Percentiles rank a stretch among this genome's conserved stretches.
Conservation (phyloP, 495 filamentous ascomycete genomes). For the Arthonia radiata region DNA sequence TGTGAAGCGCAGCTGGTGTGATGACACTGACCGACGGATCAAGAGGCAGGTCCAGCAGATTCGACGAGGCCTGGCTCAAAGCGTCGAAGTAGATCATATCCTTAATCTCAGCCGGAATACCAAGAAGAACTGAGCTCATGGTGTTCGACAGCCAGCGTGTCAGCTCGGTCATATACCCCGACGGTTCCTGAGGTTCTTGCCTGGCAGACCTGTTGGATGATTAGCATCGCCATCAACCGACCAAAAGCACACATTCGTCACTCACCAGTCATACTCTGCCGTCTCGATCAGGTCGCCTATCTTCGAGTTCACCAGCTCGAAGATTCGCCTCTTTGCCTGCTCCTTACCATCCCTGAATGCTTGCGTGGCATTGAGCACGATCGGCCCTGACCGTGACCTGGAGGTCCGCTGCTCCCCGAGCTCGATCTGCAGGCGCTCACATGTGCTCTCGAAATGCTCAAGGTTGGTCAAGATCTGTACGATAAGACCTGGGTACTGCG, state of each 20-base stretch:
- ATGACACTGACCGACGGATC: constrained; percentile 58
- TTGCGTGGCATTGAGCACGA: constrained; percentile 57
- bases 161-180: constrained; percentile 81
- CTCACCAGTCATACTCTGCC: constrained; percentile 81
- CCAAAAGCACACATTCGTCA: constrained; percentile 1
- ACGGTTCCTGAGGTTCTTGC: constrained; percentile 38
- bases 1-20: constrained; percentile 59
- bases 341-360: constrained; percentile 78
- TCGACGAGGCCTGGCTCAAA: constrained; percentile 64
- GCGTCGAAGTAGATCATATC: constrained; percentile 96
- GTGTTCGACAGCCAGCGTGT: constrained; percentile 87
- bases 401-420: constrained; percentile 61
- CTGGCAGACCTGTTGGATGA: constrained; percentile 28
- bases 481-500: constrained; percentile 88
- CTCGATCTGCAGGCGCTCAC: constrained; percentile 60
- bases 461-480: constrained; percentile 96
- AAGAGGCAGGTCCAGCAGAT: constrained; percentile 49
- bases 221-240: constrained; percentile 2
- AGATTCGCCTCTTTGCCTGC: constrained; percentile 88
- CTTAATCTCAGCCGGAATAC: constrained; percentile 81
- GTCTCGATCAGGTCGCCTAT: constrained; percentile 94
- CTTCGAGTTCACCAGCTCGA: constrained; percentile 95
- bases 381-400: constrained; percentile 43
- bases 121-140: constrained; percentile 80
- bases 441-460: constrained; percentile 87